phyloP scores from a whole-genome alignment of 129 eudicot genomes.

The Helianthus annuus region DNA sequence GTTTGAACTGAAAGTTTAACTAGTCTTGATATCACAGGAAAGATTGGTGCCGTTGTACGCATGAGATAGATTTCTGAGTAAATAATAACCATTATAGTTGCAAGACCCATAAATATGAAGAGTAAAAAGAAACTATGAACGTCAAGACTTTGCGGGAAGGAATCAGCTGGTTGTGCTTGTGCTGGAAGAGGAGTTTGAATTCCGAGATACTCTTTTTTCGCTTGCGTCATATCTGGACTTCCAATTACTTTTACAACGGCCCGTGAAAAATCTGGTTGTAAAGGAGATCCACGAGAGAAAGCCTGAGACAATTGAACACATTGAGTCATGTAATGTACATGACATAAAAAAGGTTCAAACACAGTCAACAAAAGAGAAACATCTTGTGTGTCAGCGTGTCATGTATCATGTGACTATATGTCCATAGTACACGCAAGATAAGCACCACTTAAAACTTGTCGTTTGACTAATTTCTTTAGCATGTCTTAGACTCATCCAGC shows the following conservation, averaged over 20 bases:
- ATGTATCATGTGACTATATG: too few relatives aligned
- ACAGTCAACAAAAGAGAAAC: too few relatives aligned
- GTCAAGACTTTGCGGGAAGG: constrained; percentile 15
- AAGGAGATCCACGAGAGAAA: constrained; percentile 12
- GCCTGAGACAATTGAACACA: constrained; percentile 21
- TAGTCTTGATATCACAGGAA: neutral
- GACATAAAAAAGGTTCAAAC: too few relatives aligned
- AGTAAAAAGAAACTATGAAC: constrained; percentile 15
- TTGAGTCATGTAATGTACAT: neutral
- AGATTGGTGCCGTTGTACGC: neutral
- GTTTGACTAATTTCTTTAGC: too few relatives aligned
- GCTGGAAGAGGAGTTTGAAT: neutral
- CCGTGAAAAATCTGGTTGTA: constrained; percentile 4
- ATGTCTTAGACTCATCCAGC: too few relatives aligned
- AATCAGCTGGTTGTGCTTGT: constrained; percentile 9
- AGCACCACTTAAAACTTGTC: too few relatives aligned
- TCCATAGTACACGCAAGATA: too few relatives aligned
- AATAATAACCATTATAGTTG: constrained; percentile 9
- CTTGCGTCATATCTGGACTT: neutral
- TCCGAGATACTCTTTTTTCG: constrained; percentile 8
- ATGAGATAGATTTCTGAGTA: constrained; percentile 23
- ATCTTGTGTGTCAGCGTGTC: too few relatives aligned
- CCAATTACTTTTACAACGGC: constrained; percentile 14
- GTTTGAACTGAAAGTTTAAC: neutral
- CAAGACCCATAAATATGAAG: constrained; percentile 7